Evolutionary conservation across 495 filamentous ascomycete genomes (phyloP).

Genomic region (Aspergillus egyptiacus): DNA sequence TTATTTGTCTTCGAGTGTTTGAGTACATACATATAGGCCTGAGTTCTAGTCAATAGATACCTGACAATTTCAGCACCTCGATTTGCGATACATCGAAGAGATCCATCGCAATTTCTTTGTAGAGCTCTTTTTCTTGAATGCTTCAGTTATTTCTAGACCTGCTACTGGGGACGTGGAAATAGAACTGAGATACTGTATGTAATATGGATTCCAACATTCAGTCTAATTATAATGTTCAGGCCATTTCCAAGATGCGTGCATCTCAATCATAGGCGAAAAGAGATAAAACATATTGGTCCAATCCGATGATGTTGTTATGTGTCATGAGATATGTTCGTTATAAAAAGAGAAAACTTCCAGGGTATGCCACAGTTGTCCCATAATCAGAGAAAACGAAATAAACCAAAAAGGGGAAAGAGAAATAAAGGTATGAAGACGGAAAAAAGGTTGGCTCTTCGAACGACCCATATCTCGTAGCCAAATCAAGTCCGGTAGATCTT

Average conservation of each 20-base stretch:
- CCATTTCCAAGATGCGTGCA: neutral
- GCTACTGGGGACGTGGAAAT: no score
- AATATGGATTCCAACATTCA: neutral
- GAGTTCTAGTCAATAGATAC: slow-evolving; percentile 11
- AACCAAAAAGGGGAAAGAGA: slow-evolving; percentile 8
- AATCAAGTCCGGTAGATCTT: slow-evolving; percentile 49
- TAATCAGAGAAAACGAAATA: slow-evolving; percentile 1
- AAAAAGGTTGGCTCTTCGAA: neutral
- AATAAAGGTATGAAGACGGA: slow-evolving; percentile 12
- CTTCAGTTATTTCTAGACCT: no score
- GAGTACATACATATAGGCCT: neutral
- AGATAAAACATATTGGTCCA: neutral
- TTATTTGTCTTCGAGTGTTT: neutral
- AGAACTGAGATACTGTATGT: no score
- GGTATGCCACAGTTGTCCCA: slow-evolving; percentile 21
- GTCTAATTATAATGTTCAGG: no score
- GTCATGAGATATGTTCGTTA: neutral
- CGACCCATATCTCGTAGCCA: neutral
- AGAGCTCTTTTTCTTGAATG: no score
- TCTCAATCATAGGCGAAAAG: neutral
- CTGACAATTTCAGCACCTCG: no score
- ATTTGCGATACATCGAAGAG: no score
- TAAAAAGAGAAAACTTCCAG: slow-evolving; percentile 9
- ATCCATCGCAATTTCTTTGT: no score
- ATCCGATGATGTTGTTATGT: neutral